phyloP scores from a whole-genome alignment of 257 asterid species.

The Coffea eugenioides region DNA sequence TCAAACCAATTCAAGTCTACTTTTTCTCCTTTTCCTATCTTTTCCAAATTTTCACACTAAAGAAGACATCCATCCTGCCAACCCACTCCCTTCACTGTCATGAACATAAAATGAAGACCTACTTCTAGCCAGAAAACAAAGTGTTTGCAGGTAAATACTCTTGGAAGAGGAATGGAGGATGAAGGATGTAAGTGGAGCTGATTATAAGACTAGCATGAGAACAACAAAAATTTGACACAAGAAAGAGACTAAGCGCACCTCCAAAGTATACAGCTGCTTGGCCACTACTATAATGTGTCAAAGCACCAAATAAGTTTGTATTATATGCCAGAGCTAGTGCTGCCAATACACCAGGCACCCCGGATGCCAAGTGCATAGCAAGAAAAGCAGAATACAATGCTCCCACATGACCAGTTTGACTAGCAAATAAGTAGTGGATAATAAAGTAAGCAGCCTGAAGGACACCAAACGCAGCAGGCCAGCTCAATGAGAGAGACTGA shows the following conservation, averaged over 20 bases:
- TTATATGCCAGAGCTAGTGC: slow-evolving; percentile 87
- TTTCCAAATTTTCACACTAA: neutral
- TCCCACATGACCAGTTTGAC: slow-evolving; percentile 96
- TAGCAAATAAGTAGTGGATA: slow-evolving; percentile 92
- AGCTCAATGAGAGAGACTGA: slow-evolving; percentile 72
- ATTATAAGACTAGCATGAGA: neutral
- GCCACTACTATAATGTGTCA: slow-evolving; percentile 97
- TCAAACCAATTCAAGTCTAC: neutral
- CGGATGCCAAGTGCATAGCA: slow-evolving; percentile 91
- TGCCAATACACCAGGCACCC: slow-evolving; percentile 82
- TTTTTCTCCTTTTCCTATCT: neutral
- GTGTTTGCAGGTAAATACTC: neutral
- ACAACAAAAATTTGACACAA: neutral
- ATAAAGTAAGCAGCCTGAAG: slow-evolving; percentile 88
- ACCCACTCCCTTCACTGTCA: neutral
- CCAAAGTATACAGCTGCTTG: slow-evolving; percentile 97
- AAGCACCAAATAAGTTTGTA: slow-evolving; percentile 87
- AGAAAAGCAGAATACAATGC: slow-evolving; percentile 93
- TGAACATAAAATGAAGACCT: neutral
- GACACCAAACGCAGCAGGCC: slow-evolving; percentile 87
- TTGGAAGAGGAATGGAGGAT: neutral
- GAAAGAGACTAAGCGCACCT: slow-evolving; percentile 41
- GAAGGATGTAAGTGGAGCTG: slow-evolving; percentile 5
- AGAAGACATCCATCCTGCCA: neutral
- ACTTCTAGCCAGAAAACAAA: neutral